Base-by-base conservation (phyloP, 176 grass and related monocot species). In the Oryza brachyantha region DNA sequence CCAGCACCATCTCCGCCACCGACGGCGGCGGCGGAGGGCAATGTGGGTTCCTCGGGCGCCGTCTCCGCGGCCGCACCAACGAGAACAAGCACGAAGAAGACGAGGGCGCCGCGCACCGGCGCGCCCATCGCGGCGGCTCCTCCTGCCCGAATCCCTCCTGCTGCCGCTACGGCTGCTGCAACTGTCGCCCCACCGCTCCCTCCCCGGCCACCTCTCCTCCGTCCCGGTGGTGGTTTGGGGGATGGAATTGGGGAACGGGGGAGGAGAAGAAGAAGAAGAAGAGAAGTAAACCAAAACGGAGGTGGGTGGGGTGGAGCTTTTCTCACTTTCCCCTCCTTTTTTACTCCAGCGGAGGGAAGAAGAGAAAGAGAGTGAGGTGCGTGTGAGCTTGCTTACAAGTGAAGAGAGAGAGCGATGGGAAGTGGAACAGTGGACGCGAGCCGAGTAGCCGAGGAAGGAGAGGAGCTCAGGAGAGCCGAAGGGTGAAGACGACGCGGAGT, bases 291-390 rank as follows among this genome's bases (percentile, higher is more conserved):
- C 43, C 16, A 5, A 63, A 21, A 32, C 4, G 71, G 70, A n/a
- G 89, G 35, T 77, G 52, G 77, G 85, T 82, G 82, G 78, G 60
- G 86, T 28, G 86, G 86, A 70, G 79, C 63, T 52, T 88, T 78
- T 85, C 72, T 73, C 50, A 10, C 50, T 40, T 12, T 43, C 19
- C 35, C 13, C 4, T 16, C 46, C 3, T 12, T 52, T 57, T 83
- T 76, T 64, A 54, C 29, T 62, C 22, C 28, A 61, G 5, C 16
- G 34, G 67, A n/a, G n/a, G 68, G 70, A 31, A 61, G 63, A 17
- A 17, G 13, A 11, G 31, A 31, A 7, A 22, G 38, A 36, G 63
- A 64, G 32, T 31, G 84, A 60, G 35, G 37, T 42, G 66, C 36
- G 3, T 32, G 31, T n/a, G 60, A 87, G 64, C 70, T 81, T 84